Evolutionary conservation across 176 grass and related monocot genomes (phyloP).

Genomic region (Avena insularis): DNA sequence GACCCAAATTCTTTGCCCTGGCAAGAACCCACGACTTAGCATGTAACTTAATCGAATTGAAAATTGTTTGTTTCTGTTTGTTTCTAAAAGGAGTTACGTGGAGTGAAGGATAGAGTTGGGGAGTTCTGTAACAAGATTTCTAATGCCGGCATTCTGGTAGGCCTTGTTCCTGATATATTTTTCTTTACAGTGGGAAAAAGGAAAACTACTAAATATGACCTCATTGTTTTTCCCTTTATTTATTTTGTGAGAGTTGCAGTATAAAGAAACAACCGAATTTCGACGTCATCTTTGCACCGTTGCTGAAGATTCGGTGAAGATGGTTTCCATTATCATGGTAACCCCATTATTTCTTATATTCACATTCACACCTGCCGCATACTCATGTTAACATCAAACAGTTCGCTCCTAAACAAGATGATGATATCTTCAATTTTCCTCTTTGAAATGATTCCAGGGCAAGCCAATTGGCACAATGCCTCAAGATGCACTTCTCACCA

Average conservation of each 20-base stretch:
- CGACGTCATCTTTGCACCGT: neutral
- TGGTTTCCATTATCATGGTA: conserved; percentile 22
- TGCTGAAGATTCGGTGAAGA: conserved; percentile 3
- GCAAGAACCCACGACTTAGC: too few species aligned
- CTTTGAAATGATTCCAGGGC: conserved; percentile 2
- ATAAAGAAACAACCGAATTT: neutral
- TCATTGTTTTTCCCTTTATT: neutral
- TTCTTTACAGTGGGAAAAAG: too few species aligned
- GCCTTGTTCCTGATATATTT: neutral
- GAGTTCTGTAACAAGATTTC: neutral
- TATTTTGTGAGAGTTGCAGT: neutral
- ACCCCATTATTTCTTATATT: neutral
- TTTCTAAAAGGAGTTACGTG: neutral
- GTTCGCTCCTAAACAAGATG: neutral
- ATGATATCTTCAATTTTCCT: neutral
- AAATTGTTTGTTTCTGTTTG: neutral
- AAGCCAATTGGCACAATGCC: neutral
- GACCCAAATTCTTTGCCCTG: too few species aligned
- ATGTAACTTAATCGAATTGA: too few species aligned
- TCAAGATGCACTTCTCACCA: conserved; percentile 13
- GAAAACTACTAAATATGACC: too few species aligned
- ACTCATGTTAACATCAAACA: neutral
- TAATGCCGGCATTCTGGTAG: neutral
- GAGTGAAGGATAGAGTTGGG: neutral
- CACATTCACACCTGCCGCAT: neutral